Conservation (phyloP, 1,139 yeast species). For the Magnusiomyces sp. region DNA sequence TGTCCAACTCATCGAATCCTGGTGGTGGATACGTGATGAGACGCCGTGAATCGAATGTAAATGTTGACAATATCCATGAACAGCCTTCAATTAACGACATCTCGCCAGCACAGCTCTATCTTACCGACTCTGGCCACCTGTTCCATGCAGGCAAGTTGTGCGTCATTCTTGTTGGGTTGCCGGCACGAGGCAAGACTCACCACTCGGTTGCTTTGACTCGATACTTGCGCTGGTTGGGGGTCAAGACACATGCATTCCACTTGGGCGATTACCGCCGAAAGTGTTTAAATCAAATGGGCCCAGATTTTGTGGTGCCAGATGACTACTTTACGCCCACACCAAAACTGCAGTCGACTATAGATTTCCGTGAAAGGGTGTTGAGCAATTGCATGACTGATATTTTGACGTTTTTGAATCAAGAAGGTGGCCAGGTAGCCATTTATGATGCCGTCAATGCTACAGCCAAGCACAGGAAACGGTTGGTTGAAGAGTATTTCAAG, state of each 20-base stretch:
- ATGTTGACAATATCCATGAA: slow-evolving; percentile 29
- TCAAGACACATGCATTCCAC: slow-evolving; percentile 84
- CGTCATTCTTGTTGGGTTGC: slow-evolving; percentile 83
- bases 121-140: slow-evolving; percentile 81
- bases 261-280: slow-evolving; percentile 85
- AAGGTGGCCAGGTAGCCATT: slow-evolving; percentile 82
- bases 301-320: slow-evolving; percentile 45
- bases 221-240: slow-evolving; percentile 89
- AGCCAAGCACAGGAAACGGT: slow-evolving; percentile 45
- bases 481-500: background rate
- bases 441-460: slow-evolving; percentile 92
- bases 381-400: slow-evolving; percentile 65
- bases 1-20: too few relatives aligned
- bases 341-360: slow-evolving; percentile 36
- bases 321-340: slow-evolving; percentile 63
- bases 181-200: slow-evolving; percentile 95
- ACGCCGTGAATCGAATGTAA: slow-evolving; percentile 11
- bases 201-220: slow-evolving; percentile 85
- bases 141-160: slow-evolving; percentile 95
- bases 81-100: slow-evolving; percentile 32
- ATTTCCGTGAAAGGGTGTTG: slow-evolving; percentile 51
- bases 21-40: background rate
- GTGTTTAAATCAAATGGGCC: slow-evolving; percentile 25
- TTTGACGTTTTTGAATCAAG: slow-evolving; percentile 50
- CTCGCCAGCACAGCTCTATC: slow-evolving; percentile 72